Evolutionary conservation across 2,329 filamentous ascomycete species (phyloP), one percentile per base, ranked within the genome.

Genomic region (Cercospora beticola): DNA sequence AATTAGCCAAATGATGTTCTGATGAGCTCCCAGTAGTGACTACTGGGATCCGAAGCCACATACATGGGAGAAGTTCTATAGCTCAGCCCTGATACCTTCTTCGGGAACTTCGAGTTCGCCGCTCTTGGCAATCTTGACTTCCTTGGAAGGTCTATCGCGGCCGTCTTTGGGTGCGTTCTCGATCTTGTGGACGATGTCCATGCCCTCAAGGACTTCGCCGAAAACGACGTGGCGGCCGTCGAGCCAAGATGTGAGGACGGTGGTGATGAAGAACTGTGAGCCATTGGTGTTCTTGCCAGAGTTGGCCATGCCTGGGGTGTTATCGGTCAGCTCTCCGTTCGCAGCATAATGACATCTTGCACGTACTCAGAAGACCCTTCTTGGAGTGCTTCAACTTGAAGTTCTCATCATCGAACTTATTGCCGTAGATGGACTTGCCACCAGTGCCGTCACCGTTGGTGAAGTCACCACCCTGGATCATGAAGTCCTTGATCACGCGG

Each of bases 321-420:
- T 18, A 31, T 40, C 30, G 26, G 62, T 68, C 54, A 65, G 65
- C 40, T 23, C 3, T 6, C 16, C 43, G 5, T 18, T 28, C n/a
- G 18, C 18, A 26, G 14, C 31, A n/a, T 7, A 23, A 5, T 18
- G 21, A 16, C 7, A 4, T 40, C 4, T 8, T 36, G n/a, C 23
- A 75, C 85, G 75, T 85, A 86, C 85, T 93, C 73, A 95, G 84
- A 62, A 92, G 84, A 77, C 92, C 92, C 82, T 89, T 90, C 87
- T 93, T 93, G 85, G 86, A 88, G 89, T 96, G 92, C 81, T 93
- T 94, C 79, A 94, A 87, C 89, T 95, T 94, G 87, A 96, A 95
- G 90, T 94, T 95, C 89, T 96, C 92, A 77, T 96, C 92, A 73
- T 88, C 82, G 84, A 95, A 95, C 83, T 92, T 92, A 76, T 87